A percentile compares a stretch with the other conserved stretches of the same genome.
phyloP scores from a whole-genome alignment of 805 yeast genomes.

The Hanseniaspora mollemarum region DNA sequence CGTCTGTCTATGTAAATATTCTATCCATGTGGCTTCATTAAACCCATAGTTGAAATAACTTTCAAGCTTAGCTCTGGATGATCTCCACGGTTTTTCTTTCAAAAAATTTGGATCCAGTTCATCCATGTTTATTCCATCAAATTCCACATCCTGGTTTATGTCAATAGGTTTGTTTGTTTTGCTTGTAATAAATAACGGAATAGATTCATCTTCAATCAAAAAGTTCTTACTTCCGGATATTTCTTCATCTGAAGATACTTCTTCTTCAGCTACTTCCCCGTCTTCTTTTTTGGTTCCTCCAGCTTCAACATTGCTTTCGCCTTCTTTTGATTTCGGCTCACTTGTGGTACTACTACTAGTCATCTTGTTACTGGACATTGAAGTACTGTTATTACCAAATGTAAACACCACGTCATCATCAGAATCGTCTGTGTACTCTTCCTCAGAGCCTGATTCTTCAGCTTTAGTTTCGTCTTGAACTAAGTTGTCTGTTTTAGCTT shows the following conservation, averaged over 20 bases:
- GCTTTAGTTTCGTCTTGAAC: neutral
- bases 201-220: constrained; percentile 13
- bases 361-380: neutral
- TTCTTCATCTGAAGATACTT: constrained; percentile 8
- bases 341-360: neutral
- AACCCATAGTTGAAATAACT: constrained; percentile 96
- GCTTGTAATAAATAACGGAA: constrained; percentile 12
- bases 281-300: neutral
- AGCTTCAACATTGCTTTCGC: neutral
- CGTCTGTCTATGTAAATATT: constrained; percentile 82
- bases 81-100: constrained; percentile 95
- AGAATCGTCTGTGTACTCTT: constrained; percentile 11
- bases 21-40: constrained; percentile 92
- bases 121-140: constrained; percentile 73
- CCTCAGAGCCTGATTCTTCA: constrained; percentile 8
- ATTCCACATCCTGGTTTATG: constrained; percentile 28
- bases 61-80: constrained; percentile 88
- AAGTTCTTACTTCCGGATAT: neutral
- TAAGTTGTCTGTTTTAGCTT: neutral
- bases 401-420: constrained; percentile 12
- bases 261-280: constrained; percentile 4
- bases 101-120: constrained; percentile 66
- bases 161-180: constrained; percentile 24
- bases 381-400: constrained; percentile 12
- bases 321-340: neutral